These are phyloP conservation scores for Loxodes magnus DNA, from an alignment of 73 alveolate species.

Conservation along the genomic window DNA sequence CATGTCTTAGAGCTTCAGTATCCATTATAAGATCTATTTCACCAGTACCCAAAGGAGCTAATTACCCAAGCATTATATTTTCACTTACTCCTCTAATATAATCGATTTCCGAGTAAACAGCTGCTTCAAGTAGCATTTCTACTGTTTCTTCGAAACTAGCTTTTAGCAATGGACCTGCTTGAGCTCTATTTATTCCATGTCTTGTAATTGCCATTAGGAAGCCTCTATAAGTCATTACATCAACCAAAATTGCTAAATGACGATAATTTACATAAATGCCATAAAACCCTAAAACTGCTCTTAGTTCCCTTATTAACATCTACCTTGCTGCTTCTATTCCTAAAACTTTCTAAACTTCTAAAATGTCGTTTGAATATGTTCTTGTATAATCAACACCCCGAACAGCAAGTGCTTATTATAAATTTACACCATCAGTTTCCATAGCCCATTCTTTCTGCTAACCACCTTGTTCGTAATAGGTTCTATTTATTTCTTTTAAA, in stretches of 20 bases:
- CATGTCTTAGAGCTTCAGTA: slow-evolving; percentile 3
- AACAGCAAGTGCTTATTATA: slow-evolving; percentile 48
- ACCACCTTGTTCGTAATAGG: slow-evolving; percentile 51
- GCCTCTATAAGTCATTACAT: slow-evolving; percentile 97
- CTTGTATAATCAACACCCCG: slow-evolving; percentile 61
- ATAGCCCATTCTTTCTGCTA: slow-evolving; percentile 72
- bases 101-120: slow-evolving; percentile 91
- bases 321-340: slow-evolving; percentile 88
- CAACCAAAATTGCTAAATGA: slow-evolving; percentile 88
- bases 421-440: slow-evolving; percentile 96
- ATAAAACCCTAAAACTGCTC: slow-evolving; percentile 78
- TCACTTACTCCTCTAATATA: slow-evolving; percentile 85
- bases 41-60: slow-evolving; percentile 82
- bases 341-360: slow-evolving; percentile 52
- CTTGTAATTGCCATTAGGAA: slow-evolving; percentile 92
- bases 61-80: slow-evolving; percentile 91
- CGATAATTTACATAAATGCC: slow-evolving; percentile 89
- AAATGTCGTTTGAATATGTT: slow-evolving; percentile 74
- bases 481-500: slow-evolving; percentile 50
- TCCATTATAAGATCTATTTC: slow-evolving; percentile 30
- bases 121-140: slow-evolving; percentile 98
- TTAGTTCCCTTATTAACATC: slow-evolving; percentile 65
- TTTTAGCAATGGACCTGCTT: slow-evolving; percentile 77
- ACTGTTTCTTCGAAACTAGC: slow-evolving; percentile 98
- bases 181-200: slow-evolving; percentile 95